Conservation (phyloP, 805 yeast species). For the Pichia rugopelliculosa region DNA sequence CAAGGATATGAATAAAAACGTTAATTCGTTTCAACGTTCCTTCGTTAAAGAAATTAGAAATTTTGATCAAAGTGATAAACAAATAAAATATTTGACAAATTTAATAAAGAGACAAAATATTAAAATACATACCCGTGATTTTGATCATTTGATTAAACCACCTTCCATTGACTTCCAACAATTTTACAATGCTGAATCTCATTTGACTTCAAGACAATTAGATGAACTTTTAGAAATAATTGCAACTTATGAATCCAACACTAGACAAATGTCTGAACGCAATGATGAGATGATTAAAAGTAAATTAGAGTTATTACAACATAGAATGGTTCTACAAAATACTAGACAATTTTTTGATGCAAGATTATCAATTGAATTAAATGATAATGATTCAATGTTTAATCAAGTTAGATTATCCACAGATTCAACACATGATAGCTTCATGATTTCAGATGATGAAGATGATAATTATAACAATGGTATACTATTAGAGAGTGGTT, state of each 20-base stretch:
- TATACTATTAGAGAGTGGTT: constrained; percentile 17
- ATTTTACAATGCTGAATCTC: constrained; percentile 27
- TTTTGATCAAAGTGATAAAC: constrained; percentile 84
- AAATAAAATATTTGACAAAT: constrained; percentile 48
- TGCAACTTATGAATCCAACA: constrained; percentile 59
- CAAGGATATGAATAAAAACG: constrained; percentile 76
- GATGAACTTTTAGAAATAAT: constrained; percentile 63
- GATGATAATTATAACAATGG: neutral
- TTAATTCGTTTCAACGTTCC: constrained; percentile 80
- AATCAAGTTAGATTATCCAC: constrained; percentile 22
- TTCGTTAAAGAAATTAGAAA: constrained; percentile 83
- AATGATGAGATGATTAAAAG: constrained; percentile 51
- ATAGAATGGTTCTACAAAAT: constrained; percentile 47
- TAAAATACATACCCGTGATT: constrained; percentile 19
- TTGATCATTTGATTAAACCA: constrained; percentile 19
- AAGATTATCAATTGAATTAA: constrained; percentile 26
- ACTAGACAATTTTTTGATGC: constrained; percentile 31
- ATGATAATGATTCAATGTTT: constrained; percentile 18
- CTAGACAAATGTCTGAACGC: constrained; percentile 63
- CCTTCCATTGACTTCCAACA: constrained; percentile 12
- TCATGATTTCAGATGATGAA: constrained; percentile 15
- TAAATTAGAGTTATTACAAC: constrained; percentile 57
- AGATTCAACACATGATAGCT: constrained; percentile 10
- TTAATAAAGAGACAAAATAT: constrained; percentile 47
- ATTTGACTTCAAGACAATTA: constrained; percentile 57